Percentiles rank a stretch among this genome's conserved stretches.
These are phyloP conservation scores for Saccharomyces hybrid DNA, from an alignment of 1,139 yeast genomes.

Conservation along the genomic window DNA sequence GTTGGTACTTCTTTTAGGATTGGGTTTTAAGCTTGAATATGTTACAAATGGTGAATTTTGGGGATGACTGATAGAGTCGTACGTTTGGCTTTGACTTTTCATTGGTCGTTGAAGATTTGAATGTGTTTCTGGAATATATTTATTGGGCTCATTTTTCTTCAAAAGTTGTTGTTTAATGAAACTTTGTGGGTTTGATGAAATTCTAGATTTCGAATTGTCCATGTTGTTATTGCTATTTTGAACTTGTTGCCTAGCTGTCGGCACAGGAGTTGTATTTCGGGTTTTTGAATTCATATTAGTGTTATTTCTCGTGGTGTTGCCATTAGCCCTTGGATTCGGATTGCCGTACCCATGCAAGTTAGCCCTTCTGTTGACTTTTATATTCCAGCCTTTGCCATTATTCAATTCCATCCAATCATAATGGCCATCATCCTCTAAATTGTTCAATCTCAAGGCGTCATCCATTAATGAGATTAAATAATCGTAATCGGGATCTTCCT, in stretches of 20 bases:
- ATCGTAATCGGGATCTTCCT: constrained; percentile 88
- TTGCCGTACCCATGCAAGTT: constrained; percentile 74
- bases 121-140: neutral
- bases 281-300: constrained; percentile 6
- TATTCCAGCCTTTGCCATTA: constrained; percentile 90
- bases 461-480: constrained; percentile 71
- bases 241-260: neutral
- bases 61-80: neutral
- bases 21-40: neutral
- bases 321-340: constrained; percentile 23
- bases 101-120: neutral
- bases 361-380: constrained; percentile 73
- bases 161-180: neutral
- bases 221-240: neutral
- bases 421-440: constrained; percentile 73
- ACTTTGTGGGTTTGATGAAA: neutral
- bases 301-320: constrained; percentile 6
- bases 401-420: constrained; percentile 95
- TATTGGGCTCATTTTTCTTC: neutral
- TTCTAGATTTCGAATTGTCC: neutral
- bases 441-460: constrained; percentile 62
- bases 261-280: neutral
- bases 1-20: neutral
- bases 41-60: neutral
- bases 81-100: neutral